Percentiles rank a stretch among this genome's conserved stretches.
Conservation (phyloP, 371 early-diverging fungal species). For the Mucor velutinosus region DNA sequence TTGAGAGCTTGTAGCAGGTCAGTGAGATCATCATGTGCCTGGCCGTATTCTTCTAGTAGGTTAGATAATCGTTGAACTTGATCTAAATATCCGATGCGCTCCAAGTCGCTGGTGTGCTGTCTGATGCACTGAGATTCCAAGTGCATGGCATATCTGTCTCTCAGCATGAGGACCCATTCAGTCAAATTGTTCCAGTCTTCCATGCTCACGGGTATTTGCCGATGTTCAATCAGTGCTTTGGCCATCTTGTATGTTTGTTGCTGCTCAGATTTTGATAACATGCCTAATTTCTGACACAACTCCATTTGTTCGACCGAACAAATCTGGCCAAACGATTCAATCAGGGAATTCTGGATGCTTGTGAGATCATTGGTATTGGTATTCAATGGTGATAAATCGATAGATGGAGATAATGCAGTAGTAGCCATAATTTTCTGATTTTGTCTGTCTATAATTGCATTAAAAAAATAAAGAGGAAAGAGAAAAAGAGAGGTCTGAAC, state of each 20-base stretch:
- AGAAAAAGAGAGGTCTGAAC: neutral
- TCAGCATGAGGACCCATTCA: constrained; percentile 27
- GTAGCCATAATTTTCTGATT: neutral
- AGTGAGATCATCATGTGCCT: constrained; percentile 33
- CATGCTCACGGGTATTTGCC: constrained; percentile 15
- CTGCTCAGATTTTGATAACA: constrained; percentile 28
- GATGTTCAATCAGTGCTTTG: constrained; percentile 21
- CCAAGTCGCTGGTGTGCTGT: constrained; percentile 15
- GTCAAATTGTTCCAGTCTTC: constrained; percentile 23
- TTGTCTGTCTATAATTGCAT: neutral
- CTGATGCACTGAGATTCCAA: constrained; percentile 27
- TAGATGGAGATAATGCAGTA: neutral
- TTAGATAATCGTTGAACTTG: constrained; percentile 19
- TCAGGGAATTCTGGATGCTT: constrained; percentile 20
- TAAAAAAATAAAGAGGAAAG: neutral
- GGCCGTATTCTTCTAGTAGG: constrained; percentile 27
- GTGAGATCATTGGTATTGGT: constrained; percentile 4
- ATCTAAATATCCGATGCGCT: constrained; percentile 24
- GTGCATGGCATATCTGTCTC: constrained; percentile 27
- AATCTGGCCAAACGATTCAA: constrained; percentile 26
- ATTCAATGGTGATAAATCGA: neutral
- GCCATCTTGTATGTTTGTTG: constrained; percentile 26
- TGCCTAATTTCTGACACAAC: constrained; percentile 20
- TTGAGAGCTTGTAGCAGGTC: constrained; percentile 24
- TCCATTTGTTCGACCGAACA: constrained; percentile 36